Evolutionary conservation across 1,284 basidiomycete species (phyloP).

Genomic region (Ceratobasidium theobromae): DNA sequence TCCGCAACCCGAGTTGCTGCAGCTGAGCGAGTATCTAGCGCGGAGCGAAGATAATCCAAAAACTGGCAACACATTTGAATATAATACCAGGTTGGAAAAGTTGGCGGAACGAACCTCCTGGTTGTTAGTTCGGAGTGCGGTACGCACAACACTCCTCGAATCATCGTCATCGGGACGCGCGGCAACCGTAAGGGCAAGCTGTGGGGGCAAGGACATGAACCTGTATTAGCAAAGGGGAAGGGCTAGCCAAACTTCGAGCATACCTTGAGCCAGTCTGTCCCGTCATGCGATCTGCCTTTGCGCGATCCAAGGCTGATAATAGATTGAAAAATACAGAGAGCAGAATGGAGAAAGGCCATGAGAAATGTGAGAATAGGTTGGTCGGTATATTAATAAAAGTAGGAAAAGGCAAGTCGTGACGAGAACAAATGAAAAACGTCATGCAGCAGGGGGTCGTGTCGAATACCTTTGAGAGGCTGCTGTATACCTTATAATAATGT

Average conservation of each 20-base stretch:
- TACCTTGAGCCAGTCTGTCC: conserved; percentile 31
- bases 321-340: conserved; percentile 14
- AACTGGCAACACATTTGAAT: conserved; percentile 1
- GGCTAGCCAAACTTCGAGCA: background rate
- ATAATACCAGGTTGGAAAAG: conserved; percentile 21
- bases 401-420: conserved; percentile 1
- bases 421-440: conserved; percentile 24
- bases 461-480: background rate
- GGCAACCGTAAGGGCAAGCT: conserved; percentile 26
- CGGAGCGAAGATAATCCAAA: conserved; percentile 20
- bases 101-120: conserved; percentile 20
- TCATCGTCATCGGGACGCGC: conserved; percentile 27
- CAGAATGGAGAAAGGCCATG: conserved; percentile 25
- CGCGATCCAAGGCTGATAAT: conserved; percentile 15
- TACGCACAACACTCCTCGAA: conserved; percentile 1
- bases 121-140: conserved; percentile 25
- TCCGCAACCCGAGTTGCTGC: conserved; percentile 22
- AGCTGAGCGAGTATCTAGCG: conserved; percentile 17
- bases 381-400: background rate
- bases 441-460: conserved; percentile 26
- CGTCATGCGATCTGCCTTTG: background rate
- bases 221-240: background rate
- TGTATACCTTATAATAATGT: conserved; percentile 6
- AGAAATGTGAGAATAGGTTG: background rate
- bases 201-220: background rate